These are phyloP conservation scores for Tetrahymena malaccensis DNA, from an alignment of 73 alveolate species.

Conservation along the genomic window DNA sequence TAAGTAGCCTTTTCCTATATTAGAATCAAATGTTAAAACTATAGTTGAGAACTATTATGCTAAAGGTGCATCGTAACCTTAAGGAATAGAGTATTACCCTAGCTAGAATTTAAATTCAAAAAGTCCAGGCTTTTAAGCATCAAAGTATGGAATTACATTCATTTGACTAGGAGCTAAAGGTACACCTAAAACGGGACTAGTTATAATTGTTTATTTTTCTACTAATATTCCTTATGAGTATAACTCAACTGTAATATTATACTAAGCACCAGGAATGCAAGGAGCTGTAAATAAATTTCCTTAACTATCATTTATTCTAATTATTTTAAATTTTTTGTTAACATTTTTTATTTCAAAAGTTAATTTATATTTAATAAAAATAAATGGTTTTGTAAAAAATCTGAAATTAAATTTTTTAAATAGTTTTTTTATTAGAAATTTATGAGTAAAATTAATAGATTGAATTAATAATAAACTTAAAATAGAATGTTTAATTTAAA, in stretches of 20 bases:
- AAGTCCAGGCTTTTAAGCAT: neutral
- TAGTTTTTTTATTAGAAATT: no score
- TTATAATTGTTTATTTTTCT: neutral
- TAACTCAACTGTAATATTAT: neutral
- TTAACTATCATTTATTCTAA: neutral
- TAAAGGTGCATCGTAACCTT: neutral
- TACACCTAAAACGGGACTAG: neutral
- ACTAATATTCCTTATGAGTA: neutral
- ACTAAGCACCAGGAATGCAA: neutral
- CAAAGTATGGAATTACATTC: neutral
- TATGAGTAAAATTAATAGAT: no score
- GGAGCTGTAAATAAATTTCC: neutral
- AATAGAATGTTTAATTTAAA: neutral
- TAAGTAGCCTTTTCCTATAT: neutral
- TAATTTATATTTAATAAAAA: no score
- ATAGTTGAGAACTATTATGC: neutral
- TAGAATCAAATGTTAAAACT: neutral
- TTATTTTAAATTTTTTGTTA: neutral
- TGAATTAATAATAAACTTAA: neutral
- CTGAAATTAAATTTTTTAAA: no score
- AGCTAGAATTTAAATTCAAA: neutral
- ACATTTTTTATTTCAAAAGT: no score
- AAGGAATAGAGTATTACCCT: neutral
- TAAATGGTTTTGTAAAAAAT: no score
- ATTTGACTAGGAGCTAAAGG: neutral